A percentile compares a stretch with the other conserved stretches of the same genome.
Conservation (phyloP, 2,329 filamentous ascomycete genomes). For the Sporothrix mexicana region DNA sequence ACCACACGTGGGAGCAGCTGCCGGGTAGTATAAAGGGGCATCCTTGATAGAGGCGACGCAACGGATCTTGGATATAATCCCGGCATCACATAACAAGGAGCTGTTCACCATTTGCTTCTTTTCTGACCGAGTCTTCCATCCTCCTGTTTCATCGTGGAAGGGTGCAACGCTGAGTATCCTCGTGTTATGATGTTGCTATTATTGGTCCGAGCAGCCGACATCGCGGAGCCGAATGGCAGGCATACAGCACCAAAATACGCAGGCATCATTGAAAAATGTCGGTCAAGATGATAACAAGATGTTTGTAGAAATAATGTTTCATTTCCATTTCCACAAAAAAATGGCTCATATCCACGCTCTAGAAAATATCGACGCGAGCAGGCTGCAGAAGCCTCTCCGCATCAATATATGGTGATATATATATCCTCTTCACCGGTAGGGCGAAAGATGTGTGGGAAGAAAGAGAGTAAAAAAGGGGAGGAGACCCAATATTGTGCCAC, state of each 20-base stretch:
- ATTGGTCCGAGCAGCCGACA: not conserved
- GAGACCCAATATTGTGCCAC: not conserved
- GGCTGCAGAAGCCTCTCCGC: slow-evolving; percentile 2
- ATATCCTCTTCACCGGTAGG: not conserved
- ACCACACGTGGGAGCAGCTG: not conserved
- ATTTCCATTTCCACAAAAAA: slow-evolving; percentile 19
- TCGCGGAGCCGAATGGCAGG: not conserved
- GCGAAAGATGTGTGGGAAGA: not conserved
- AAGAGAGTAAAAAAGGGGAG: not conserved
- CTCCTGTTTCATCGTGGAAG: not conserved
- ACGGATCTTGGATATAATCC: not conserved
- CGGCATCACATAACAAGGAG: not conserved
- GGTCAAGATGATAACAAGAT: no score
- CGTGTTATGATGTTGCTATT: not conserved
- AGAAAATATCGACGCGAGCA: slow-evolving; percentile 12
- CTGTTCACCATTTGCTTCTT: not conserved
- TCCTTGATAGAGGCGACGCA: not conserved
- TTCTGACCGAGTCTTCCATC: not conserved
- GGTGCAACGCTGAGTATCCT: slow-evolving; percentile 1
- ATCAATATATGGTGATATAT: not conserved
- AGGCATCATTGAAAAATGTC: not conserved
- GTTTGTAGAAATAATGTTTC: slow-evolving; percentile 18
- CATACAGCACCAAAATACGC: no score
- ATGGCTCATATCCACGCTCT: slow-evolving; percentile 14
- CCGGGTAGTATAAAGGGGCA: not conserved